phyloP scores from a whole-genome alignment of 441 rosid genomes.

The Corymbia calophylla region DNA sequence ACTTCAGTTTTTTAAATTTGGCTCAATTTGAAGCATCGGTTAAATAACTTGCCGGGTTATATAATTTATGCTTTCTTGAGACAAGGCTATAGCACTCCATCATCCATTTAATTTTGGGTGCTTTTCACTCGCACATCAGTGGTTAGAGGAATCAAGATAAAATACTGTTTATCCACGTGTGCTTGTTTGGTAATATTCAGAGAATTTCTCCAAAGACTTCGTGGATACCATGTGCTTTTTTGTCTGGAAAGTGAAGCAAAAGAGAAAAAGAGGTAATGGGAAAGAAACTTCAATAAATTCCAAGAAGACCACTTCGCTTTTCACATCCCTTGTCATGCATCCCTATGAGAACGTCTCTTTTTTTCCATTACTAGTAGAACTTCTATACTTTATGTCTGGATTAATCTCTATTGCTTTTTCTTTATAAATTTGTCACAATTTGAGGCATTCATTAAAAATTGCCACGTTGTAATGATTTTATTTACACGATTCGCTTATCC shows the following conservation, averaged over 20 bases:
- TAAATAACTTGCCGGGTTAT: not conserved
- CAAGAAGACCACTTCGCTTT: not conserved
- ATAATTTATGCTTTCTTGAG: not conserved
- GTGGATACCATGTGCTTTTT: not conserved
- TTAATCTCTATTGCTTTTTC: fast-evolving
- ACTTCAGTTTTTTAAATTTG: not conserved
- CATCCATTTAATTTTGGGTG: too few relatives aligned
- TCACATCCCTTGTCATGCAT: too few relatives aligned
- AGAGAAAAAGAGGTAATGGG: not conserved
- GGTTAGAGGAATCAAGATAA: not conserved
- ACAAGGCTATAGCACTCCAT: not conserved
- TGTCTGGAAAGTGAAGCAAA: not conserved
- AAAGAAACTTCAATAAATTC: not conserved
- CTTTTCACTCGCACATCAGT: too few relatives aligned
- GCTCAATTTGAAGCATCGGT: fast-evolving
- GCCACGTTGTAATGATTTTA: not conserved
- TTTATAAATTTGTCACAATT: not conserved
- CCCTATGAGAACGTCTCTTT: not conserved
- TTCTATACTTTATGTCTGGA: not conserved
- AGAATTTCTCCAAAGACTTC: not conserved
- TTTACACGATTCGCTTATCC: not conserved
- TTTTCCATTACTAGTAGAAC: not conserved
- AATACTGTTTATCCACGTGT: not conserved
- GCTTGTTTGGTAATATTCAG: fast-evolving
- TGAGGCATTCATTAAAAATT: not conserved